Conservation (phyloP, 1,284 basidiomycete species). For the Puccinia coronata region DNA sequence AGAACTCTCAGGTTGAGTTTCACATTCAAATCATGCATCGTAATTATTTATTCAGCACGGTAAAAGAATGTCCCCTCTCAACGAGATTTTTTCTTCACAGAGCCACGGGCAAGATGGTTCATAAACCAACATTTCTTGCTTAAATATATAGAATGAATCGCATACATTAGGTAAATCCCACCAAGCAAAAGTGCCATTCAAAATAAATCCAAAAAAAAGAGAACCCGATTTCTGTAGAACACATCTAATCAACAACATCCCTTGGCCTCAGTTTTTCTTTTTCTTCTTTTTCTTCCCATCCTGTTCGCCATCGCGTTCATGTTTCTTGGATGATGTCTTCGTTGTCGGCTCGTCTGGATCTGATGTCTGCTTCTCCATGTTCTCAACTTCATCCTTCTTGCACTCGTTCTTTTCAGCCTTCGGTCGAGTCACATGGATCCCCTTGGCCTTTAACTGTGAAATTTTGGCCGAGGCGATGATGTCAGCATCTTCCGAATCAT, state of each 20-base stretch:
- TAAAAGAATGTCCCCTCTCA: too few relatives aligned
- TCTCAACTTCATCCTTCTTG: not conserved
- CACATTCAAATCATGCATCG: too few relatives aligned
- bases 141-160: too few relatives aligned
- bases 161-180: too few relatives aligned
- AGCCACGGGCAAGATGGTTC: too few relatives aligned
- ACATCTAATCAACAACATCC: not conserved
- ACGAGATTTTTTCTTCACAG: too few relatives aligned
- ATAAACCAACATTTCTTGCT: too few relatives aligned
- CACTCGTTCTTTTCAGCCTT: constrained; percentile 6
- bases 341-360: not conserved
- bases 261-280: constrained; percentile 7
- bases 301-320: constrained; percentile 10
- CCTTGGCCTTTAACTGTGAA: constrained; percentile 54
- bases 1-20: too few relatives aligned
- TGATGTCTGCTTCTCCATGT: not conserved
- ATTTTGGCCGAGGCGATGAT: constrained; percentile 53
- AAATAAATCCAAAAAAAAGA: not conserved
- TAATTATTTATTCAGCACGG: too few relatives aligned
- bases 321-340: constrained; percentile 8
- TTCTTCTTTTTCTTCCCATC: constrained; percentile 1
- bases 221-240: not conserved
- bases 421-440: constrained; percentile 51
- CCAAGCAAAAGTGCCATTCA: not conserved
- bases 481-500: constrained; percentile 53